Conservation (phyloP, 1,284 basidiomycete genomes). For the Sanguinoderma infundibulare region DNA sequence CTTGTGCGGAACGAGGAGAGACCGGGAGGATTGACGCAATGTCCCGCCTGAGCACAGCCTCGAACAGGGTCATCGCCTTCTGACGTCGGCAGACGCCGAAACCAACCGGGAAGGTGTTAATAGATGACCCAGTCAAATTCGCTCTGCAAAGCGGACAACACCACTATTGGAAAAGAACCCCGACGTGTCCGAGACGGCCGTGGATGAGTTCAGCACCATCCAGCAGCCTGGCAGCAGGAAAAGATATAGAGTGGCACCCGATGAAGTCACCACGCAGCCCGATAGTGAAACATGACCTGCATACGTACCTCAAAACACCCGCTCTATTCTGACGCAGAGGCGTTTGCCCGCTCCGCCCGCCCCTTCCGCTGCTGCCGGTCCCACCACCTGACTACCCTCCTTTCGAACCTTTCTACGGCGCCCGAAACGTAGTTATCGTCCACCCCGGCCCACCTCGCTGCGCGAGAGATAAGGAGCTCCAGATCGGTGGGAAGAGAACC, state of each 20-base stretch:
- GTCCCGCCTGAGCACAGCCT: not conserved
- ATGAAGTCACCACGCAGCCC: not conserved
- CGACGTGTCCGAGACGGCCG: not conserved
- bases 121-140: not conserved
- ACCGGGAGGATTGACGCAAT: not conserved
- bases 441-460: conserved; percentile 57
- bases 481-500: conserved; percentile 60
- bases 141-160: not conserved
- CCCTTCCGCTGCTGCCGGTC: conserved; percentile 31
- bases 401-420: conserved; percentile 65
- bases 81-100: no score
- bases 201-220: not conserved
- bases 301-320: not conserved
- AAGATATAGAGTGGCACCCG: not conserved
- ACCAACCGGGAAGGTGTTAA: not conserved
- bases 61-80: no score
- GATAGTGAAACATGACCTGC: not conserved
- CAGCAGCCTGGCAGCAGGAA: not conserved
- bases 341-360: conserved; percentile 8
- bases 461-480: conserved; percentile 50
- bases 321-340: not conserved
- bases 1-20: not conserved
- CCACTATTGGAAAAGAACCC: not conserved
- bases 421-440: conserved; percentile 49
- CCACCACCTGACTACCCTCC: conserved; percentile 58